Evolutionary conservation across 176 grass and related monocot genomes (phyloP), one percentile per base, ranked within the genome.

Genomic region (Raddia guianensis): DNA sequence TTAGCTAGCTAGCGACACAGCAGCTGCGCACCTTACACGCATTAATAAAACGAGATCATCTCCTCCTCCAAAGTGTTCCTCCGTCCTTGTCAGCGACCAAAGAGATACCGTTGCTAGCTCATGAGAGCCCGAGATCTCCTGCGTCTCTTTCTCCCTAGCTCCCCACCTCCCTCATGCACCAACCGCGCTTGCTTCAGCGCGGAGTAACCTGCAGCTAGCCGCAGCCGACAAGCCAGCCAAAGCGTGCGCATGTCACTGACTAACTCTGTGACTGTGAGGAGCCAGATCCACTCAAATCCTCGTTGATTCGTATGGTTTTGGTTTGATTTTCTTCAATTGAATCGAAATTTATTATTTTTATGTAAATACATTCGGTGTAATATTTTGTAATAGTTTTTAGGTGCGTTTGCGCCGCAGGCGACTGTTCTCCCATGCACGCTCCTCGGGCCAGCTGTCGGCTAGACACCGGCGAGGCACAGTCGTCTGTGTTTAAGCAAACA

Each of bases 121-220:
- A 27, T 27, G 27, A 27, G 27, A 27, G 27, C 27, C 27, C 70
- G 50, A 90, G 90, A 91, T 87, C 84, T 90, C 89, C 72, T 14
- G 68, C 82, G 89, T 93, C 89, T 16, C 80, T 92, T 86, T 94
- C 91, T 59, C 21, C n/a, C 18, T 58, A 27, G 27, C 20, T 18
- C n/a, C 6, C 77, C 59, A 76, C n/a, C 54, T 8, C n/a, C 20
- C n/a, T 58, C 56, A 10, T 21, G 56, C 56, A 92, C 92, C 95
- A 87, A 94, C 91, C 92, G 70, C 77, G 75, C 83, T 98, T 94
- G 95, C 92, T 98, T 97, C 84, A 80, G 19, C 68, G 34, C 48
- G 1, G 78, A 91, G 87, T 78, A 86, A 97, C 74, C 27, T 27
- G 27, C 88, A 46, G 48, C 42, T 15, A n/a, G 14, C 35, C 71